Base-by-base conservation (phyloP, 139 green algal genomes). In the Coelastrella sp. region DNA sequence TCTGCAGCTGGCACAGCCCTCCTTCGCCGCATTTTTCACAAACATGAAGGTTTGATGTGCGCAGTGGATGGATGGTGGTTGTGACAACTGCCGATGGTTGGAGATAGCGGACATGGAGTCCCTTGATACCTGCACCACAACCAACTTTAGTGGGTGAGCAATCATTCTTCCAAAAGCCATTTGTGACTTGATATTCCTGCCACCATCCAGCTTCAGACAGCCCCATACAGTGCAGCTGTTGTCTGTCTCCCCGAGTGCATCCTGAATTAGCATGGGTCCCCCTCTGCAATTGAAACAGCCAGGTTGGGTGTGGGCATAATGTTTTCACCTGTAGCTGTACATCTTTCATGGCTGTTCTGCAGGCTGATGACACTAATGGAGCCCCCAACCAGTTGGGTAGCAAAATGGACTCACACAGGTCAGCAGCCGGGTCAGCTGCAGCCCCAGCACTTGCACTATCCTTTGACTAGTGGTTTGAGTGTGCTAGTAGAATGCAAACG, bases 71-170 rank as follows among this genome's bases (percentile, higher is more conserved):
- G 92, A 95, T 14, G 15, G 73, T 9, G 96, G 96, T 57, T 98
- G 96, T 75, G 96, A 98, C 72, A 98, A 98, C 73, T 98, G 96
- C 88, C 81, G 81, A 15, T 97, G 91, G 84, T 84, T 97, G 73
- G 82, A 90, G 6, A 92, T 97, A 49, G 91, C 82, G 3, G 93
- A 97, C 65, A 89, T 92, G 27, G 92, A 95, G 35, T 87, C 91
- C 7, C 91, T 97, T 1, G 88, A 92, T 14, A 93, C 97, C 79
- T 96, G 84, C 92, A 98, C 96, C 6, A 97, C 96, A 0, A 91
- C 93, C 27, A 97, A 97, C 85, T 98, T 98, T 82, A 93, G 93
- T 14, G 94, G 92, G 96, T 97, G 73, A 79, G 94, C 22, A 35
- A 25, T 24, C 35, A 49, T 49, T 49, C 35, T 49, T 49, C 35